phyloP scores from a whole-genome alignment of 2,329 filamentous ascomycete species.

The Atkinsonella hypoxylon region DNA sequence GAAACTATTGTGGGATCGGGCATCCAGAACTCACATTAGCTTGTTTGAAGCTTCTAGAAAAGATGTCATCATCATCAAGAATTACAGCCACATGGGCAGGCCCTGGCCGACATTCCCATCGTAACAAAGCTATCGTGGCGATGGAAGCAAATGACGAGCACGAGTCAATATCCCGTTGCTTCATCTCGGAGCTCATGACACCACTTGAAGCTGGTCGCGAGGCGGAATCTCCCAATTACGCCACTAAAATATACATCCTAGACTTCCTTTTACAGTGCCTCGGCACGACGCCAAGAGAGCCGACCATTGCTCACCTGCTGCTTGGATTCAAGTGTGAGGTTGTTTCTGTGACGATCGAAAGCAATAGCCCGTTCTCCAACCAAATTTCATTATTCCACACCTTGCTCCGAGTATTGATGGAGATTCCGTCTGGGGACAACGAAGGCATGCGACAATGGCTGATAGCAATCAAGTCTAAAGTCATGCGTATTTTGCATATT shows the following conservation, averaged over 20 bases:
- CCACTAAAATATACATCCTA: conserved; percentile 73
- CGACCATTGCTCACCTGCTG: conserved; percentile 81
- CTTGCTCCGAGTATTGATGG: conserved; percentile 59
- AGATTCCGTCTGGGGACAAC: conserved; percentile 53
- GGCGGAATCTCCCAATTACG: conserved; percentile 57
- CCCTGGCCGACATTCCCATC: conserved; percentile 48
- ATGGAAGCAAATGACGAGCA: conserved; percentile 71
- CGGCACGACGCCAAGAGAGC: conserved; percentile 58
- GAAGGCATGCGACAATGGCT: conserved; percentile 56
- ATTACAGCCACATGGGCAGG: conserved; percentile 59
- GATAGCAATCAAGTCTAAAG: conserved; percentile 54
- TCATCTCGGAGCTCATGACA: conserved; percentile 56
- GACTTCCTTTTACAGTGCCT: conserved; percentile 79
- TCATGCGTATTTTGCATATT: conserved; percentile 61
- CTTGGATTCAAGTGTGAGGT: conserved; percentile 76
- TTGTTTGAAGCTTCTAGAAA: conserved; percentile 73
- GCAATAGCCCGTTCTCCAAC: conserved; percentile 57
- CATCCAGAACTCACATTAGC: conserved; percentile 70
- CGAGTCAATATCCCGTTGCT: conserved; percentile 63
- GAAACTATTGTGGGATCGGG: conserved; percentile 74
- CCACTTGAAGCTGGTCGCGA: conserved; percentile 63
- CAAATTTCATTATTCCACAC: conserved; percentile 73
- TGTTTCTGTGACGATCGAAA: conserved; percentile 54
- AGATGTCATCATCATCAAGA: conserved; percentile 72
- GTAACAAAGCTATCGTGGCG: conserved; percentile 80